Conservation (phyloP, 495 filamentous ascomycete genomes). For the Trichodelitschia bisporula region DNA sequence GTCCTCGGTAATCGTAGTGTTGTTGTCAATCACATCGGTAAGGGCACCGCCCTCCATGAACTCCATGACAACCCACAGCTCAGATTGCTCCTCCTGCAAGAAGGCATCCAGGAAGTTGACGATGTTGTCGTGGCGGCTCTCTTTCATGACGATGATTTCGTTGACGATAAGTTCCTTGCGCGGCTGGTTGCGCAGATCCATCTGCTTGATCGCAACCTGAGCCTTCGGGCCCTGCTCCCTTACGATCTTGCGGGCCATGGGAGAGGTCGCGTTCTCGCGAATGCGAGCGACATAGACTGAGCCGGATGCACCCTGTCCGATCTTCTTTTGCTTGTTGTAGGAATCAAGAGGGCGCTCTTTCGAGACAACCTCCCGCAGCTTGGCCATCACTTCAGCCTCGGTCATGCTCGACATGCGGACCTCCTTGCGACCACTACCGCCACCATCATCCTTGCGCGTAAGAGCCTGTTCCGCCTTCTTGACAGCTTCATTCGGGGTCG, state of each 20-base stretch:
- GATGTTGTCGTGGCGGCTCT: conserved; percentile 91
- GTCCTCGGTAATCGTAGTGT: conserved; percentile 68
- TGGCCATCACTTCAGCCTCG: conserved; percentile 90
- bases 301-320: conserved; percentile 90
- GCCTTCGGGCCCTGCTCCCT: conserved; percentile 38
- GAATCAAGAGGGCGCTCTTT: conserved; percentile 75
- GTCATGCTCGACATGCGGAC: conserved; percentile 94
- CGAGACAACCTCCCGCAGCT: conserved; percentile 74
- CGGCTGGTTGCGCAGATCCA: conserved; percentile 93
- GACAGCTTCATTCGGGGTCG: conserved; percentile 30
- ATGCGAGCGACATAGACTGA: conserved; percentile 95
- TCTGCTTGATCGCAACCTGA: conserved; percentile 96
- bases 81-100: conserved; percentile 70
- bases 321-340: conserved; percentile 98
- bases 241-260: conserved; percentile 39
- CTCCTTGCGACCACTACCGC: conserved; percentile 50
- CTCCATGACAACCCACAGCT: conserved; percentile 99
- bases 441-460: conserved; percentile 41
- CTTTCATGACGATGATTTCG: conserved; percentile 99
- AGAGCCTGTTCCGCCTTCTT: conserved; percentile 65
- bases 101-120: conserved; percentile 98
- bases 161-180: conserved; percentile 97
- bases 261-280: conserved; percentile 43
- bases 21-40: conserved; percentile 97
- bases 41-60: conserved; percentile 97